A percentile compares a stretch with the other conserved stretches of the same genome.
Evolutionary conservation across 2,329 filamentous ascomycete genomes (phyloP).

Genomic region (Penicillium sp.): DNA sequence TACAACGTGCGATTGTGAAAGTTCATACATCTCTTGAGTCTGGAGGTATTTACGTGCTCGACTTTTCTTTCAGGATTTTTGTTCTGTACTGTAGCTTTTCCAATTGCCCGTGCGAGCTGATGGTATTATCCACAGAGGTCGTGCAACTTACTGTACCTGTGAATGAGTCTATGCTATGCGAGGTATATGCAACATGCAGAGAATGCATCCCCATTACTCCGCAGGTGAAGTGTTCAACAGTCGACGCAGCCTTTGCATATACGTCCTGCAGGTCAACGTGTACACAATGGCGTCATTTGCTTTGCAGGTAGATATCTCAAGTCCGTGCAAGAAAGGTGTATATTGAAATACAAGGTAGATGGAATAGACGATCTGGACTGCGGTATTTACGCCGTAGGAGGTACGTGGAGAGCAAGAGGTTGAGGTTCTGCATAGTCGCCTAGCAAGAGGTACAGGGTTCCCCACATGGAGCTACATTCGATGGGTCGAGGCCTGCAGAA

Average conservation of each 20-base stretch:
- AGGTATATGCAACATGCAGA: background rate
- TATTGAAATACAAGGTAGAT: background rate
- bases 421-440: background rate
- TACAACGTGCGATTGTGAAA: no score
- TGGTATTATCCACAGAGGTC: background rate
- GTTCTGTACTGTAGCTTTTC: background rate
- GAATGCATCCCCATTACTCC: background rate
- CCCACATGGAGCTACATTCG: background rate
- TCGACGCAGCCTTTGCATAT: background rate
- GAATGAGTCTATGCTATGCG: no score
- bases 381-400: background rate
- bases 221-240: background rate
- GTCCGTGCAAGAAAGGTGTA: background rate
- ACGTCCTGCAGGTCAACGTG: background rate
- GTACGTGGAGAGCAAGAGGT: background rate
- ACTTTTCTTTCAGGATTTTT: background rate
- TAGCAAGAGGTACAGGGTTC: background rate
- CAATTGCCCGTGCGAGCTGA: background rate
- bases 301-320: background rate
- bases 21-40: background rate
- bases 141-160: no score
- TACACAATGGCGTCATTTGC: background rate
- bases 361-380: background rate
- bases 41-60: background rate
- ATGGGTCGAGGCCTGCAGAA: background rate